Evolutionary conservation across 106 monocot genomes (phyloP), one percentile per base, ranked within the genome.

Genomic region (Phalaenopsis equestris): DNA sequence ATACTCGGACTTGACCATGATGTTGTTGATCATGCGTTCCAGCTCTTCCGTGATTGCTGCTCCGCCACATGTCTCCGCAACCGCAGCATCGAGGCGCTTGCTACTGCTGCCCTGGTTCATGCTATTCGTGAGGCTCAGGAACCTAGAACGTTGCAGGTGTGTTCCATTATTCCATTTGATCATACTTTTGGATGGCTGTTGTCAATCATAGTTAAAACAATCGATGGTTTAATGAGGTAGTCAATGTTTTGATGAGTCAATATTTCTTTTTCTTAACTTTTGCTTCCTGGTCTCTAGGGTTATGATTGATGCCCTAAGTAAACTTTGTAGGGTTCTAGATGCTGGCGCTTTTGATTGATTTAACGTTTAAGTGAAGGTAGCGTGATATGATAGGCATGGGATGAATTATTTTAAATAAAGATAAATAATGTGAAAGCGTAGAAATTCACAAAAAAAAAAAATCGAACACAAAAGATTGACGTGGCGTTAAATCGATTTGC

Each of bases 101-200:
- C 95, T 42, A 99, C 95, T 8, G 98, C 94, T n/a, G 94, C 98
- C 19, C 93, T 99, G 46, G 99, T 99, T 18, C 99, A 99, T 89
- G 99, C 99, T 41, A 99, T 99, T 42, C 86, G 95, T 7, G 91
- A 95, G 85, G 99, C 99, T 37, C 99, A 95, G 87, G 95, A 95
- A 79, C 95, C 95, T 17, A 81, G 99, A 52, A 99, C 99, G 21
- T 86, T 99, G 17, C 99, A 99, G 99, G 99, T 95, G 9, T 16
- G 17, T 24, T 38, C 38, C 0, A 3, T 36, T 58, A 41, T 18
- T 45, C 8, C 10, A 56, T 15, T 48, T n/a, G 43, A 42, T 42
- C 1, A 42, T 43, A 16, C 12, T 10, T 74, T 45, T 39, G 36
- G 41, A 38, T 52, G 1, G 52, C 52, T 52, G 11, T 52, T 52